Percentiles rank a stretch among this genome's conserved stretches.
Evolutionary conservation across 257 asterid species (phyloP).

Genomic region (Gentiana macrophylla): DNA sequence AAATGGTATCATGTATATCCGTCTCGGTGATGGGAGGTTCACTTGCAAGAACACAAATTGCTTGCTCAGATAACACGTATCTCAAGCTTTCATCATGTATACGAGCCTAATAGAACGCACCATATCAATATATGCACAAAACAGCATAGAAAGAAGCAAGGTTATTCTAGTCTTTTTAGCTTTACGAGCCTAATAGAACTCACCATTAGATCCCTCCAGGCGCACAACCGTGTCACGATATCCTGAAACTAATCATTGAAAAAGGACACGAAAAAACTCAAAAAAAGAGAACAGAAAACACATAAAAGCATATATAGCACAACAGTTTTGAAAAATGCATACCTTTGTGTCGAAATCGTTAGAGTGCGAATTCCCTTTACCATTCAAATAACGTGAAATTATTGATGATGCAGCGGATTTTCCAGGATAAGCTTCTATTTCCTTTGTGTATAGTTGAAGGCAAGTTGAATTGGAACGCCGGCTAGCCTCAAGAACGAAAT

Average conservation of each 20-base stretch:
- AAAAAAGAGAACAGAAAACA: neutral
- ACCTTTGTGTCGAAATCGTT: conserved; percentile 45
- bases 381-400: conserved; percentile 60
- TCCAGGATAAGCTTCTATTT: conserved; percentile 74
- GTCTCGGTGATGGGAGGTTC: conserved; percentile 43
- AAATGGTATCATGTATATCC: conserved; percentile 42
- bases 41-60: conserved; percentile 58
- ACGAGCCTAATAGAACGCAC: conserved; percentile 59
- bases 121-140: too few species aligned
- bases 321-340: conserved; percentile 8
- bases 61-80: conserved; percentile 79
- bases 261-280: neutral
- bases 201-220: conserved; percentile 98
- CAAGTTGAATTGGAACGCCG: conserved; percentile 80
- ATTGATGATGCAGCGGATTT: conserved; percentile 81
- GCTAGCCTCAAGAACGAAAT: conserved; percentile 82
- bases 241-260: conserved; percentile 54
- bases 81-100: conserved; percentile 92
- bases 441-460: conserved; percentile 75
- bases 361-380: conserved; percentile 37
- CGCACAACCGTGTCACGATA: conserved; percentile 59
- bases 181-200: conserved; percentile 11
- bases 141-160: too few species aligned
- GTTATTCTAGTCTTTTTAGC: too few species aligned
- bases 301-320: neutral